These are phyloP conservation scores for Penicillium maclennaniae DNA, from an alignment of 495 filamentous ascomycete species.

Conservation along the genomic window DNA sequence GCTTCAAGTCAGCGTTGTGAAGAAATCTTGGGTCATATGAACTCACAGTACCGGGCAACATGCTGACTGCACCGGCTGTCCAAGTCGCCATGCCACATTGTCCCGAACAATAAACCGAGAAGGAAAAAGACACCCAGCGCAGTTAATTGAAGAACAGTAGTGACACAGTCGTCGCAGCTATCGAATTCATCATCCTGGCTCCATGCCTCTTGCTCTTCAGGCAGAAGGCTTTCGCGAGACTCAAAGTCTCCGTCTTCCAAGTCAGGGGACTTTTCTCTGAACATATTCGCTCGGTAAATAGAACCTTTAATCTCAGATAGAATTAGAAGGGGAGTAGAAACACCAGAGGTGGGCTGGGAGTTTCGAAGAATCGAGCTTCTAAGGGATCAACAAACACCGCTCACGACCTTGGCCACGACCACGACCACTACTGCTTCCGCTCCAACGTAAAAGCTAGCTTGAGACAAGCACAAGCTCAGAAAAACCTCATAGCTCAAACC, in stretches of 20 bases:
- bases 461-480: background rate
- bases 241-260: background rate
- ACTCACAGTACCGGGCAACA: slow-evolving; percentile 25
- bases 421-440: too few relatives aligned
- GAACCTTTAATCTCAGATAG: background rate
- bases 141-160: background rate
- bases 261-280: slow-evolving; percentile 3
- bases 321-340: background rate
- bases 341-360: background rate
- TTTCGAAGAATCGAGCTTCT: background rate
- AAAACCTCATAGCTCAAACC: background rate
- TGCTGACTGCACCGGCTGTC: slow-evolving; percentile 17
- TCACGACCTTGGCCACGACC: too few relatives aligned
- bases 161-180: background rate
- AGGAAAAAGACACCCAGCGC: slow-evolving; percentile 8
- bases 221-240: slow-evolving; percentile 10
- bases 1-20: background rate
- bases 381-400: background rate
- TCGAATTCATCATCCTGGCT: background rate
- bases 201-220: slow-evolving; percentile 14
- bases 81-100: slow-evolving; percentile 21
- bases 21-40: background rate
- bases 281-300: background rate
- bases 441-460: background rate
- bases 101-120: slow-evolving; percentile 19